phyloP scores from a whole-genome alignment of 371 early-diverging fungal genomes.

The Choanephora cucurbitarum region DNA sequence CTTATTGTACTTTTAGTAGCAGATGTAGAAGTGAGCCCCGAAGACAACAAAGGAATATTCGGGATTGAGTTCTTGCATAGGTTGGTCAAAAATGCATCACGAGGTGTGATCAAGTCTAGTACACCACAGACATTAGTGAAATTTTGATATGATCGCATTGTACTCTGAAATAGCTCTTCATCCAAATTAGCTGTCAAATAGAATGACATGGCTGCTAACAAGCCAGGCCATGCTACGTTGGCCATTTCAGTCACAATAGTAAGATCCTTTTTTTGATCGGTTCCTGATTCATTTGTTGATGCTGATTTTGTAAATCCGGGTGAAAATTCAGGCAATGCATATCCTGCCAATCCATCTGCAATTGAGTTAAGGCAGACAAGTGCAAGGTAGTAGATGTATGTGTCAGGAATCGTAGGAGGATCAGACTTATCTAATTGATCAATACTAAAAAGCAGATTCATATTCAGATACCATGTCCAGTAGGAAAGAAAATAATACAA shows the following conservation, averaged over 20 bases:
- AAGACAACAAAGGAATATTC: conserved; percentile 49
- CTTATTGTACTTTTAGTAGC: conserved; percentile 17
- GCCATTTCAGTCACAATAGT: conserved; percentile 79
- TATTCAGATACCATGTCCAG: neutral
- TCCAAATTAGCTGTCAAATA: conserved; percentile 79
- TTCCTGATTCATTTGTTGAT: conserved; percentile 8
- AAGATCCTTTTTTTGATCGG: conserved; percentile 57
- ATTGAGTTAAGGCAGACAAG: conserved; percentile 67
- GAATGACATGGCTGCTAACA: conserved; percentile 80
- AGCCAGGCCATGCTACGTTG: conserved; percentile 79
- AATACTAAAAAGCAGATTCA: conserved; percentile 44
- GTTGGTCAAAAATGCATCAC: conserved; percentile 85
- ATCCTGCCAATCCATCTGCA: conserved; percentile 73
- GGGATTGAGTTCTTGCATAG: conserved; percentile 82
- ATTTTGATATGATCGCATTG: conserved; percentile 73
- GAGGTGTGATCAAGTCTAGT: conserved; percentile 72
- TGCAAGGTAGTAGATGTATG: conserved; percentile 82
- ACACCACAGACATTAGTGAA: conserved; percentile 87
- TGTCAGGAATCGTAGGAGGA: conserved; percentile 85
- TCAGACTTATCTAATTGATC: conserved; percentile 93
- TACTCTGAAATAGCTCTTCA: conserved; percentile 78
- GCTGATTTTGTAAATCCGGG: conserved; percentile 20
- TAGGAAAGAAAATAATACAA: conserved; percentile 2
- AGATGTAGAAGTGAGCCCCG: conserved; percentile 27
- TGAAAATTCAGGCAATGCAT: conserved; percentile 65